Evolutionary conservation across 805 yeast species (phyloP).

Genomic region (Teunomyces funiuensis): DNA sequence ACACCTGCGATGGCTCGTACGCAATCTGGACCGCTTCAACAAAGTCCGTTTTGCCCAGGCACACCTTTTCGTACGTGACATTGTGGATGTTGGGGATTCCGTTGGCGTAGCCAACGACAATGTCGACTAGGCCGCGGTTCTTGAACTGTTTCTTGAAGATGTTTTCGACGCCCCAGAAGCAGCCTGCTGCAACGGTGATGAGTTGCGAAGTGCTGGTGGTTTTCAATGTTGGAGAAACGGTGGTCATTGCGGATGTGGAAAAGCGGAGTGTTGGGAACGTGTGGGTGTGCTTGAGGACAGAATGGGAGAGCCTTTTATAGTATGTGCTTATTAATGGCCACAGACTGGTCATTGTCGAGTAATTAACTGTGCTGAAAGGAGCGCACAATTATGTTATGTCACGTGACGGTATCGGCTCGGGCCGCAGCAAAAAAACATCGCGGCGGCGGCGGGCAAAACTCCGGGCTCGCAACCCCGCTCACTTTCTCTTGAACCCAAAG

Average conservation of each 20-base stretch:
- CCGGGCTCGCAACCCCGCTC: too few species aligned
- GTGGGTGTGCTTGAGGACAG: too few species aligned
- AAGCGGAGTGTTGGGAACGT: too few species aligned
- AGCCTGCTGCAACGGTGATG: constrained; percentile 54
- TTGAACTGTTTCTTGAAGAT: constrained; percentile 70
- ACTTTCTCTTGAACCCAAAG: constrained; percentile 30
- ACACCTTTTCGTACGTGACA: constrained; percentile 63
- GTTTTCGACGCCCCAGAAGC: constrained; percentile 91
- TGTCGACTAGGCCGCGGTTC: constrained; percentile 65
- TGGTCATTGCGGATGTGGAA: constrained; percentile 9
- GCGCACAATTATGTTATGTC: constrained; percentile 4
- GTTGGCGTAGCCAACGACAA: constrained; percentile 88
- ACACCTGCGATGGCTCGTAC: constrained; percentile 67
- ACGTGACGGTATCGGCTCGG: background rate
- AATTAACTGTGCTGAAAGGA: background rate
- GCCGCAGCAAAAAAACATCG: background rate
- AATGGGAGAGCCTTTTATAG: too few species aligned
- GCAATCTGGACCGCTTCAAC: constrained; percentile 86
- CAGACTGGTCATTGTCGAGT: background rate
- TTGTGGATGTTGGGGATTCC: constrained; percentile 56
- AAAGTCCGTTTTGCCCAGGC: constrained; percentile 68
- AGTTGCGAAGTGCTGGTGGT: constrained; percentile 35
- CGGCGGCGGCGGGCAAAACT: background rate
- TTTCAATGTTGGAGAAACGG: constrained; percentile 33
- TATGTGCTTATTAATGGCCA: background rate